Evolutionary conservation across 108 stramenopile species (phyloP).

Genomic region (Fistulifera solaris): DNA sequence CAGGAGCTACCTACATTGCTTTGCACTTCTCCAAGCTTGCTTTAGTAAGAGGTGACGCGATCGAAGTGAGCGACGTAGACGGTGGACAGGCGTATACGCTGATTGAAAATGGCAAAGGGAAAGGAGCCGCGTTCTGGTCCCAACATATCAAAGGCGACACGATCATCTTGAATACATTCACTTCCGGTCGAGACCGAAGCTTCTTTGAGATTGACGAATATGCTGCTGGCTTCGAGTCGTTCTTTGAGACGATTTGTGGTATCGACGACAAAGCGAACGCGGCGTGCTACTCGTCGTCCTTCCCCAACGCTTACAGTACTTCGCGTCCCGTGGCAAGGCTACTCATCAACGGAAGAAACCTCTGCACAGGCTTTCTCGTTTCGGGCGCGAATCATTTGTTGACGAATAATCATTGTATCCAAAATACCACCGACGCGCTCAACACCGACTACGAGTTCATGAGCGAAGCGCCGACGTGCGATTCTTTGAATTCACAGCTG

Average conservation of each 20-base stretch:
- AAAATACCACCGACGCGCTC: not conserved
- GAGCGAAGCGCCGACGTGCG: too few relatives aligned
- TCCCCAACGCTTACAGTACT: not conserved
- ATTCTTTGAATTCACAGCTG: too few relatives aligned
- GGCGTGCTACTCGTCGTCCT: not conserved
- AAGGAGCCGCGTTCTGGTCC: not conserved
- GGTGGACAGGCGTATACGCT: not conserved
- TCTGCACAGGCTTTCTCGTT: conserved; percentile 9
- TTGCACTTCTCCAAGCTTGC: not conserved
- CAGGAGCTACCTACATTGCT: not conserved
- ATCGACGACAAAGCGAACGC: too few relatives aligned
- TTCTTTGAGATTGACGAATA: not conserved
- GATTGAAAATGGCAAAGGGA: not conserved
- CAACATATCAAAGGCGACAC: conserved; percentile 2
- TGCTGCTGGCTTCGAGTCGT: too few relatives aligned
- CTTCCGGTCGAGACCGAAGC: not conserved
- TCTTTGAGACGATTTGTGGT: too few relatives aligned
- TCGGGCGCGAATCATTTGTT: not conserved
- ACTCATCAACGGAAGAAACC: conserved; percentile 1
- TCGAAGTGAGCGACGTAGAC: not conserved
- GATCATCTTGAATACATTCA: too few relatives aligned
- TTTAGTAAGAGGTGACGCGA: not conserved
- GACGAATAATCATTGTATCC: conserved; percentile 11
- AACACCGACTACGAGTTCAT: conserved; percentile 6
- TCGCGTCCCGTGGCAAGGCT: not conserved